Conservation (phyloP, 2,329 filamentous ascomycete genomes). For the Pseudocercospora cruenta region DNA sequence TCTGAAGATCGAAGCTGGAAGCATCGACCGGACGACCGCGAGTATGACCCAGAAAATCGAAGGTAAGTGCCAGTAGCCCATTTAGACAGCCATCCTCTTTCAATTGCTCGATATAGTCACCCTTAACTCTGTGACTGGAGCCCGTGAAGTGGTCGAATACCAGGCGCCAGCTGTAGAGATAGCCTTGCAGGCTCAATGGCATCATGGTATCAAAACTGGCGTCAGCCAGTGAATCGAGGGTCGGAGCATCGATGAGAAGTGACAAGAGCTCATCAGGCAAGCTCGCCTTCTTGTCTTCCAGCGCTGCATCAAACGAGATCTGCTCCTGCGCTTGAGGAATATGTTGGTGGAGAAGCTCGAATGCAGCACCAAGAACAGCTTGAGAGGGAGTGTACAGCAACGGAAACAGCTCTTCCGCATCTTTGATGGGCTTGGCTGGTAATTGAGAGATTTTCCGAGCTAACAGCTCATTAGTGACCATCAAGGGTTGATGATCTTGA, state of each 20-base stretch:
- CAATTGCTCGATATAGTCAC: slow-evolving; percentile 77
- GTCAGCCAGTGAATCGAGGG: slow-evolving; percentile 67
- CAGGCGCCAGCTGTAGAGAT: slow-evolving; percentile 86
- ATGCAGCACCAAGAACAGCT: slow-evolving; percentile 78
- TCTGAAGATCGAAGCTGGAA: slow-evolving; percentile 70
- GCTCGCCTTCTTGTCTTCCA: slow-evolving; percentile 72
- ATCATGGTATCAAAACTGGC: slow-evolving; percentile 67
- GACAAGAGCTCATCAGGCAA: slow-evolving; percentile 85
- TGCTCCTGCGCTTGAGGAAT: slow-evolving; percentile 79
- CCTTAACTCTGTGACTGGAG: slow-evolving; percentile 73
- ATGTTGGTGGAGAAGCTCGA: slow-evolving; percentile 76
- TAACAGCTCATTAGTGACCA: slow-evolving; percentile 75
- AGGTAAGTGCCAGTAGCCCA: slow-evolving; percentile 75
- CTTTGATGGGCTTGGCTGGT: slow-evolving; percentile 53
- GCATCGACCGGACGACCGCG: slow-evolving; percentile 71
- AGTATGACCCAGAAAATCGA: slow-evolving; percentile 81
- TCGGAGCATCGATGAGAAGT: slow-evolving; percentile 77
- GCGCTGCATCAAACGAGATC: slow-evolving; percentile 73
- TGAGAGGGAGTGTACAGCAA: slow-evolving; percentile 75
- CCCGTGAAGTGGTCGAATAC: slow-evolving; percentile 78
- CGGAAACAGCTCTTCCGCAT: slow-evolving; percentile 71
- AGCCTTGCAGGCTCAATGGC: slow-evolving; percentile 72
- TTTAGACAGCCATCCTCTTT: slow-evolving; percentile 71
- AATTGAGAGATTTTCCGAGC: slow-evolving; percentile 69
- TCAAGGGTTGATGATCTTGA: slow-evolving; percentile 65